These are phyloP conservation scores for Priceomyces fermenticarens DNA, from an alignment of 805 yeast genomes.

Conservation along the genomic window DNA sequence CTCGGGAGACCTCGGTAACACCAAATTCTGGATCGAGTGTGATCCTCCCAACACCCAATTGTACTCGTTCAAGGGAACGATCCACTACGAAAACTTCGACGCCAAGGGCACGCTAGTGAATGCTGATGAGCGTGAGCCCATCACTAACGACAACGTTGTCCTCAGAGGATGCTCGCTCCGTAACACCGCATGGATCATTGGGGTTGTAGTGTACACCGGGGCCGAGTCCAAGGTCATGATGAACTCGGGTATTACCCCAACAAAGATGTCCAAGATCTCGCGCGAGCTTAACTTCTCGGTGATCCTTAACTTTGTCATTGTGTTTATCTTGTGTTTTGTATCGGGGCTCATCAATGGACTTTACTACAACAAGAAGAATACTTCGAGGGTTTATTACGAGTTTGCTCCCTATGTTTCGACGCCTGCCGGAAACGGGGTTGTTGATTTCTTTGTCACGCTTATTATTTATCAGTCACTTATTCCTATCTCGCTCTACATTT, in stretches of 20 bases:
- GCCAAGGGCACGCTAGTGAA: slow-evolving; percentile 26
- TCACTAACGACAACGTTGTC: slow-evolving; percentile 59
- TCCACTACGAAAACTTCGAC: slow-evolving; percentile 47
- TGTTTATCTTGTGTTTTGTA: slow-evolving; percentile 64
- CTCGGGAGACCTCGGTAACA: slow-evolving; percentile 56
- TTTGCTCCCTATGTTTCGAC: slow-evolving; percentile 56
- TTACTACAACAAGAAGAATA: slow-evolving; percentile 42
- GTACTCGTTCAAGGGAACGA: slow-evolving; percentile 64
- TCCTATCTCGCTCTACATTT: slow-evolving; percentile 75
- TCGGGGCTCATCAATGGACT: slow-evolving; percentile 72
- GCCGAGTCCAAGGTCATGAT: slow-evolving; percentile 72
- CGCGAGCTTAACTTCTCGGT: slow-evolving; percentile 67
- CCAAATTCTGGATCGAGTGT: slow-evolving; percentile 61
- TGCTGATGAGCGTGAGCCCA: slow-evolving; percentile 50
- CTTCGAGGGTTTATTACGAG: slow-evolving; percentile 57
- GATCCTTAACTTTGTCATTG: slow-evolving; percentile 54
- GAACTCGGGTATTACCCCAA: slow-evolving; percentile 76
- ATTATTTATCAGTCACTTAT: slow-evolving; percentile 75
- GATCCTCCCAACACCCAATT: slow-evolving; percentile 70
- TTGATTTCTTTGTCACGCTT: slow-evolving; percentile 68
- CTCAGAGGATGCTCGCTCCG: slow-evolving; percentile 72
- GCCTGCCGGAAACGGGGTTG: slow-evolving; percentile 62
- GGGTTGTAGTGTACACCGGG: slow-evolving; percentile 76
- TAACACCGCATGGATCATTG: slow-evolving; percentile 75
- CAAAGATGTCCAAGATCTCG: slow-evolving; percentile 63